phyloP scores from a whole-genome alignment of 129 eudicot genomes.

The Gnaphalium uliginosum region DNA sequence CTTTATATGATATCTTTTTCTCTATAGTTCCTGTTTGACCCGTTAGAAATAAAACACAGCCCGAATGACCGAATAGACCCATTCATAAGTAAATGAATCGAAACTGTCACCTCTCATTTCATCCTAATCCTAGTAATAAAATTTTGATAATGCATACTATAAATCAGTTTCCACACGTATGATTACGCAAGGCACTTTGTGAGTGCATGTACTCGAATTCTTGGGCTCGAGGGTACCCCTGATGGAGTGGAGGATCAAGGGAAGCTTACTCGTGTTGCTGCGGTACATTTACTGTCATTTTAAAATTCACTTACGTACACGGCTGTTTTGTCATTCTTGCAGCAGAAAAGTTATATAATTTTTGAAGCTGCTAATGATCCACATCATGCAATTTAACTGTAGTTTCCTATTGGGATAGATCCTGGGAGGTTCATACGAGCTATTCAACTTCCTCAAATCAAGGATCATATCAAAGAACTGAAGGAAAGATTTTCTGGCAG shows the following conservation, averaged over 20 bases:
- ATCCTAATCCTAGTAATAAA: not conserved
- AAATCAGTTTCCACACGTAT: constrained; percentile 72
- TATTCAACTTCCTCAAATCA: constrained; percentile 64
- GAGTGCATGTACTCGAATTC: constrained; percentile 84
- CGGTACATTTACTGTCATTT: constrained; percentile 43
- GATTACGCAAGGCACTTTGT: constrained; percentile 90
- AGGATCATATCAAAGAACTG: constrained; percentile 58
- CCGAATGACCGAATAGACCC: not conserved
- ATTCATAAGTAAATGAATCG: not conserved
- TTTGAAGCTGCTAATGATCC: constrained; percentile 14
- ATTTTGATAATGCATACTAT: not conserved
- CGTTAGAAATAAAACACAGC: not conserved
- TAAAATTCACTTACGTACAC: not conserved
- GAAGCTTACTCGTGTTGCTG: constrained; percentile 81
- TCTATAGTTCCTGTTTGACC: not conserved
- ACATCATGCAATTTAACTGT: constrained; percentile 15
- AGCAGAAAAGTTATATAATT: constrained; percentile 14
- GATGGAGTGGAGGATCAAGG: constrained; percentile 93
- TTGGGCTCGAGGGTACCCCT: constrained; percentile 89
- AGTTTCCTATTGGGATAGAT: constrained; percentile 95
- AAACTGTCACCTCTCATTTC: no score
- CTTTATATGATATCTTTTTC: not conserved
- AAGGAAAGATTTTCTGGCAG: constrained; percentile 73
- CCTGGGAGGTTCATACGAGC: constrained; percentile 73
- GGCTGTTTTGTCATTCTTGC: not conserved